phyloP scores from a whole-genome alignment of 345 rosid species.

The Populus davidiana region DNA sequence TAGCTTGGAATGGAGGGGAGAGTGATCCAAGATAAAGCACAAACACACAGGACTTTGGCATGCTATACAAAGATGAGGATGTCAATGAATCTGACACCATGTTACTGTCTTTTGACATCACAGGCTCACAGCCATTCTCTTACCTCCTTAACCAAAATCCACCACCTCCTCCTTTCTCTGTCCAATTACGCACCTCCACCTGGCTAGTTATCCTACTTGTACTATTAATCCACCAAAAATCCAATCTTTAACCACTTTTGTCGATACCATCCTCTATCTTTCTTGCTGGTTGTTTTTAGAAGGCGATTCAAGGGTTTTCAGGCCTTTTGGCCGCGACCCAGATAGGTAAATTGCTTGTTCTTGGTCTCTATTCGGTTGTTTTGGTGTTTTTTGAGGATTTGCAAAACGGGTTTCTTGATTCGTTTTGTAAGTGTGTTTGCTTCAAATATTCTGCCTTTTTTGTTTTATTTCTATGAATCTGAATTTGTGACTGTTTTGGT shows the following conservation, averaged over 20 bases:
- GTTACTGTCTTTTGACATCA: not conserved
- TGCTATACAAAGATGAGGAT: not conserved
- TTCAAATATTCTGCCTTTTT: not conserved
- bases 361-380: not conserved
- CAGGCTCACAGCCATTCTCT: not conserved
- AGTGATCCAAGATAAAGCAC: not conserved
- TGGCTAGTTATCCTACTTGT: constrained; percentile 1
- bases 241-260: not conserved
- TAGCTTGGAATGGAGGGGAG: not conserved
- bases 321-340: not conserved
- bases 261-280: not conserved
- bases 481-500: not conserved
- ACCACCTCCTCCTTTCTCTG: not conserved
- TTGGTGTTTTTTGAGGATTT: not conserved
- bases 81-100: not conserved
- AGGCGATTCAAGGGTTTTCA: constrained; percentile 8
- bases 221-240: not conserved
- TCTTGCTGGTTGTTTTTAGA: not conserved
- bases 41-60: not conserved
- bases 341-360: constrained; percentile 4
- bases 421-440: too few relatives aligned
- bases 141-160: constrained; percentile 5
- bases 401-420: not conserved
- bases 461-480: not conserved
- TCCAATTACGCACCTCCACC: constrained; percentile 10